Conservation (phyloP, 2,329 filamentous ascomycete genomes). For the Hymenoscyphus linearis region DNA sequence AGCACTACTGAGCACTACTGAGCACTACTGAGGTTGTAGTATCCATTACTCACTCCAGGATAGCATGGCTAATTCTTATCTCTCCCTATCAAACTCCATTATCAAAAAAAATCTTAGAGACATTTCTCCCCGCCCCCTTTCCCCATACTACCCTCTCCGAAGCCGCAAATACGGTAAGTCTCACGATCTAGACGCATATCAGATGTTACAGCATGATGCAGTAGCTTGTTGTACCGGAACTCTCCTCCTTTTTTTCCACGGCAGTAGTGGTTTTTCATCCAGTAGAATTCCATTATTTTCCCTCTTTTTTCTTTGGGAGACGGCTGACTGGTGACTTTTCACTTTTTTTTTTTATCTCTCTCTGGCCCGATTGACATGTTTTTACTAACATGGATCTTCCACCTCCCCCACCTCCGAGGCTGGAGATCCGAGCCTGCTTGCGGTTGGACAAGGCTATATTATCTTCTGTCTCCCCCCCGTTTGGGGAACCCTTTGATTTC, state of each 20-base stretch:
- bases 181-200: slow-evolving; percentile 2
- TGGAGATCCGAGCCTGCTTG: not conserved
- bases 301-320: not conserved
- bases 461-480: not conserved
- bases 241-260: not conserved
- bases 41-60: not conserved
- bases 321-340: not conserved
- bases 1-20: too few relatives aligned
- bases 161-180: not conserved
- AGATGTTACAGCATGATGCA: not conserved
- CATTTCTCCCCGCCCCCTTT: not conserved
- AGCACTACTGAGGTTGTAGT: not conserved
- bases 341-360: not conserved
- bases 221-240: not conserved
- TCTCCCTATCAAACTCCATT: not conserved
- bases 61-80: not conserved
- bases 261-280: not conserved
- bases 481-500: not conserved
- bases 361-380: too few relatives aligned
- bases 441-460: not conserved
- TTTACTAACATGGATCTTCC: not conserved
- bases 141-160: not conserved
- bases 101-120: not conserved
- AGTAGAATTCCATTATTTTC: not conserved
- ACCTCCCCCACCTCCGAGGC: not conserved